phyloP scores from a whole-genome alignment of 495 filamentous ascomycete genomes.

The Talaromyces ruber region DNA sequence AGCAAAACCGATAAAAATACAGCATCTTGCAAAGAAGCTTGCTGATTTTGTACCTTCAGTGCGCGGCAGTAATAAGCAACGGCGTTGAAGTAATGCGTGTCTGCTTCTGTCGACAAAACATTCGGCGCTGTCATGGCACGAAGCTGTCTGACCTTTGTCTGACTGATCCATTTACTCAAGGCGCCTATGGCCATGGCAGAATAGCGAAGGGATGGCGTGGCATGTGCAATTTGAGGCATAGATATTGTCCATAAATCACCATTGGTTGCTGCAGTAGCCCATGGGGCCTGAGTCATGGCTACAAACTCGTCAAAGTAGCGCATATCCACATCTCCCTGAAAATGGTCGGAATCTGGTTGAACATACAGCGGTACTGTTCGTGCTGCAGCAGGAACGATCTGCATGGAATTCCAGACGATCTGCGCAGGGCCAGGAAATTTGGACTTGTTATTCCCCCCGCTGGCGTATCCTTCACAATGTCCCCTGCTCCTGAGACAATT shows the following conservation, averaged over 20 bases:
- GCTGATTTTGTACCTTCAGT: neutral
- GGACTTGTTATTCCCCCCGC: neutral
- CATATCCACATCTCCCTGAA: neutral
- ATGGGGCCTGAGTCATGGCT: neutral
- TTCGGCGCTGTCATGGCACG: neutral
- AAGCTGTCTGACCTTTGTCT: neutral
- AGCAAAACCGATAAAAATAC: neutral
- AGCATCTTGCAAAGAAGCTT: conserved; percentile 1
- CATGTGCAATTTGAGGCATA: neutral
- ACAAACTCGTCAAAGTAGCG: neutral
- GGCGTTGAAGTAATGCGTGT: conserved; percentile 1
- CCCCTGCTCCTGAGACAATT: conserved; percentile 34
- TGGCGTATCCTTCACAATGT: conserved; percentile 16
- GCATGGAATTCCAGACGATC: neutral
- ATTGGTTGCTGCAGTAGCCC: neutral
- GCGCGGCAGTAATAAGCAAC: conserved; percentile 1
- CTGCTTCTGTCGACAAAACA: neutral
- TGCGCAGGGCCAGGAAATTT: neutral
- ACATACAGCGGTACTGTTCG: neutral
- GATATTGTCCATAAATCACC: neutral
- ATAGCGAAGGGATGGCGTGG: neutral
- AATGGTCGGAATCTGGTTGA: neutral
- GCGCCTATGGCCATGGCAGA: conserved; percentile 1
- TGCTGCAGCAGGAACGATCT: neutral
- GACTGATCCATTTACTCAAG: neutral